phyloP scores from a whole-genome alignment of 192 early-diverging fungal species.

The Physocladia obscura region DNA sequence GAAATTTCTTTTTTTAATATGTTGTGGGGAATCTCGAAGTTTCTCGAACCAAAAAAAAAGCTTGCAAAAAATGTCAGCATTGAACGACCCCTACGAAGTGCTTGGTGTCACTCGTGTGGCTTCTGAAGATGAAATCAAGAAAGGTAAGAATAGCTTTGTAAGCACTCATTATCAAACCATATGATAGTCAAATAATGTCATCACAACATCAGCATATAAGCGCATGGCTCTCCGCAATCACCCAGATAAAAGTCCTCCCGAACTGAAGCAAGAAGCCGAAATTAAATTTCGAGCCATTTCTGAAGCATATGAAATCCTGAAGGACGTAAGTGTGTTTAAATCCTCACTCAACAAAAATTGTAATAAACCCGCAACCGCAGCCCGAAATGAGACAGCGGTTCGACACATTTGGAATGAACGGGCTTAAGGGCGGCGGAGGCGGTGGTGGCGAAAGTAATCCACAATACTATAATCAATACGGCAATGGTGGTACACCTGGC shows the following conservation, averaged over 20 bases:
- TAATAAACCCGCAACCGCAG: neutral
- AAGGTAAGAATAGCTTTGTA: conserved; percentile 4
- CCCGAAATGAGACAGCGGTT: conserved; percentile 10
- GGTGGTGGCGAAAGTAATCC: neutral
- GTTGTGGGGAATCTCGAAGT: too few relatives aligned
- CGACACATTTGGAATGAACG: conserved; percentile 23
- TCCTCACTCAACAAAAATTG: neutral
- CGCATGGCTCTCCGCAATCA: conserved; percentile 13
- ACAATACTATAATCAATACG: neutral
- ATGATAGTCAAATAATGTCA: neutral
- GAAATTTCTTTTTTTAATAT: neutral
- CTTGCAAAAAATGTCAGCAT: neutral
- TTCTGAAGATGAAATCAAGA: conserved; percentile 30
- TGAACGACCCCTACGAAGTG: conserved; percentile 14
- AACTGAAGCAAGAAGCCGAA: conserved; percentile 12
- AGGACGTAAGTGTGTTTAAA: conserved; percentile 10
- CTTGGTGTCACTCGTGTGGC: conserved; percentile 13
- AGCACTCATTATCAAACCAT: neutral
- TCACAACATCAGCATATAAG: conserved; percentile 13
- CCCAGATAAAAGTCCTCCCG: conserved; percentile 24
- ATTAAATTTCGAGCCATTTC: conserved; percentile 15
- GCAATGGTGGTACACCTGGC: neutral
- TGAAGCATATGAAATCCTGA: conserved; percentile 31
- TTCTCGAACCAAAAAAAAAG: neutral
- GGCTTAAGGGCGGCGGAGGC: neutral